Evolutionary conservation across 352 stramenopile genomes (phyloP).

Genomic region (Pythium sp.): DNA sequence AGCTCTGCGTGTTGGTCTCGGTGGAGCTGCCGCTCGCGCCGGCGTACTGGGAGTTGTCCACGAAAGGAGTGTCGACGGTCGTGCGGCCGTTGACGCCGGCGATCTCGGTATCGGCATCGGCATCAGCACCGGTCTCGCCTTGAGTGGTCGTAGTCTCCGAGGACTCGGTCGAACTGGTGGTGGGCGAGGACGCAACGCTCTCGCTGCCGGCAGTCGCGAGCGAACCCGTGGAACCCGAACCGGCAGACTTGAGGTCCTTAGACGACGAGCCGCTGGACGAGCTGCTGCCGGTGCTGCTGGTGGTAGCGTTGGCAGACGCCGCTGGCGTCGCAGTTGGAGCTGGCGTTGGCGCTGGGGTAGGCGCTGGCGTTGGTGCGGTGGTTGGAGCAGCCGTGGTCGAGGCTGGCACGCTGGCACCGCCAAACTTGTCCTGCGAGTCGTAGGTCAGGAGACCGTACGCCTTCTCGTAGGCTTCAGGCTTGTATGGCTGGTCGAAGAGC

Average conservation of each 20-base stretch:
- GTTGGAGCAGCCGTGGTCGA: conserved; percentile 20
- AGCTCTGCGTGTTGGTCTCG: conserved; percentile 44
- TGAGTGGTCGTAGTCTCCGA: conserved; percentile 7
- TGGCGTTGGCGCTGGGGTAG: conserved; percentile 14
- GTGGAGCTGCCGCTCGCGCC: conserved; percentile 20
- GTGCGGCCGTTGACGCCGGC: neutral
- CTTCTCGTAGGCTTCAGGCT: conserved; percentile 39
- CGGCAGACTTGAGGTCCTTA: conserved; percentile 14
- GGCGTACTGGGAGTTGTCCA: conserved; percentile 9
- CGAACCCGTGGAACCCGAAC: conserved; percentile 8
- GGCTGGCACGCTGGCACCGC: conserved; percentile 25
- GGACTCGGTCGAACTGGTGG: conserved; percentile 7
- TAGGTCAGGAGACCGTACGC: conserved; percentile 48
- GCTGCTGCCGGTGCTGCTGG: neutral
- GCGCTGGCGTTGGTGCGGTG: neutral
- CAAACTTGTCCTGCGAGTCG: conserved; percentile 54
- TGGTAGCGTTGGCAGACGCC: conserved; percentile 3
- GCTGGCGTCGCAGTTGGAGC: conserved; percentile 6
- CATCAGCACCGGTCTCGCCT: conserved; percentile 12
- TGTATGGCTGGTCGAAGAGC: conserved; percentile 65
- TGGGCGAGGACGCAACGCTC: conserved; percentile 11
- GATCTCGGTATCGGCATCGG: neutral
- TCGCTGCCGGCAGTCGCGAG: conserved; percentile 7
- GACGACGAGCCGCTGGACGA: neutral
- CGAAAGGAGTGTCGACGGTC: conserved; percentile 21